Conservation (phyloP, 1,139 yeast species). For the Pichia sp. region DNA sequence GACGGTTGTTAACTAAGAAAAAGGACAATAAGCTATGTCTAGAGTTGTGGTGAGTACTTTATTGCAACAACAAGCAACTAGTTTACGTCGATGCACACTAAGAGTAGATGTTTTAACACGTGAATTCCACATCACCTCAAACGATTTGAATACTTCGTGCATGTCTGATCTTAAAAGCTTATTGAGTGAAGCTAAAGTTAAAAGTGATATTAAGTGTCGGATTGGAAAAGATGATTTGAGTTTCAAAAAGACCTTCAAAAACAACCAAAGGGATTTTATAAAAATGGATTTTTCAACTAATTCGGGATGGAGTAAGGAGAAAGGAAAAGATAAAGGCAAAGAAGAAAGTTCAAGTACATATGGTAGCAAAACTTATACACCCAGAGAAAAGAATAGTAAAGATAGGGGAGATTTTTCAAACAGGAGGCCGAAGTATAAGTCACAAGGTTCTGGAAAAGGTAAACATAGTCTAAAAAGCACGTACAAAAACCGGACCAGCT, state of each 20-base stretch:
- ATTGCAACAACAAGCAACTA: not conserved
- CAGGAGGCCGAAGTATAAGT: not conserved
- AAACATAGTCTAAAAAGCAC: not conserved
- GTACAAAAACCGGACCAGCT: not conserved
- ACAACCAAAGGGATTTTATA: not conserved
- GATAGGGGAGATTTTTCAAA: not conserved
- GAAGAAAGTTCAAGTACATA: not conserved
- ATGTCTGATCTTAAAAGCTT: constrained; percentile 9
- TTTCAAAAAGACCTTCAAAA: not conserved
- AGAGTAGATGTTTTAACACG: not conserved
- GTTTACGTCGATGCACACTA: not conserved
- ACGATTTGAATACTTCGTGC: not conserved
- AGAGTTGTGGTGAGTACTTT: not conserved
- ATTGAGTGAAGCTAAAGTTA: not conserved
- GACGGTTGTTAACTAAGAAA: too few relatives aligned
- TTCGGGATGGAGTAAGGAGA: not conserved
- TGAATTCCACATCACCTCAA: not conserved
- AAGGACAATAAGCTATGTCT: not conserved
- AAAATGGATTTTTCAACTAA: not conserved
- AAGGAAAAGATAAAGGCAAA: not conserved
- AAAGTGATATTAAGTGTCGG: not conserved
- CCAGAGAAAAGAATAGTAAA: not conserved
- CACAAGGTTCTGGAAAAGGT: not conserved
- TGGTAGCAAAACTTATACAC: not conserved
- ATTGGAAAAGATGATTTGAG: not conserved